Base-by-base conservation (phyloP, 108 stramenopile species). In the Nitzschia sp. region DNA sequence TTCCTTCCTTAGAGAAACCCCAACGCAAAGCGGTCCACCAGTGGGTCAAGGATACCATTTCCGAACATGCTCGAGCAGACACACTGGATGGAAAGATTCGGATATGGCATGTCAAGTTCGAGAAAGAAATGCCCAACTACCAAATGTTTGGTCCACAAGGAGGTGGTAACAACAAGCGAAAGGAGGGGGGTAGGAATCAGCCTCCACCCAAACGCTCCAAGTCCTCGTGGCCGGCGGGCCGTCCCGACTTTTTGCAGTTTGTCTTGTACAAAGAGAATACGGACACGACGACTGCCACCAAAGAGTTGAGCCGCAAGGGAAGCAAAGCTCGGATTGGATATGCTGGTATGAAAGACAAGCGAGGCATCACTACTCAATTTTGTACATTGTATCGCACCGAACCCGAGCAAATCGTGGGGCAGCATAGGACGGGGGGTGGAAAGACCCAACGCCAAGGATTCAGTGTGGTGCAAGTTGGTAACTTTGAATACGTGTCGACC, bases 261-360 rank as follows among this genome's bases (percentile, higher is more conserved):
- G 89, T 91, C 19, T 70, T 96, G 17, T 90, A 91, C 80, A 96
- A 93, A 57, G 92, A 93, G 67, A 96, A 96, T 67, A 75, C 87
- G 48, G 95, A 96, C 52, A 96, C 95, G 5, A 79, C 74, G 9
- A 85, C 81, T 3, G 91, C 92, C 15, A 75, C 79, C 17, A 88
- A 87, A 58, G 88, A 90, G 71, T 57, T 94, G 24, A 80, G 76
- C 37, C 88, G 81, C n/a, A 65, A 80, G 22, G 80, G 76, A 11
- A 61, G 76, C 51, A 65, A 72, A 39, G 65, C 66, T 37, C 79
- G 79, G 20, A 80, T 93, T 42, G 80, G 80, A 51, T 94, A 83
- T 73, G 90, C 88, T 34, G 95, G 95, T 10, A 96, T 92, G 85
- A 96, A 96, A 65, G 95, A 96, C 75, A 96, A 96, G 51, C 78